Evolutionary conservation across 2,329 filamentous ascomycete species (phyloP).

Genomic region (Chaetomiaceae sp.): DNA sequence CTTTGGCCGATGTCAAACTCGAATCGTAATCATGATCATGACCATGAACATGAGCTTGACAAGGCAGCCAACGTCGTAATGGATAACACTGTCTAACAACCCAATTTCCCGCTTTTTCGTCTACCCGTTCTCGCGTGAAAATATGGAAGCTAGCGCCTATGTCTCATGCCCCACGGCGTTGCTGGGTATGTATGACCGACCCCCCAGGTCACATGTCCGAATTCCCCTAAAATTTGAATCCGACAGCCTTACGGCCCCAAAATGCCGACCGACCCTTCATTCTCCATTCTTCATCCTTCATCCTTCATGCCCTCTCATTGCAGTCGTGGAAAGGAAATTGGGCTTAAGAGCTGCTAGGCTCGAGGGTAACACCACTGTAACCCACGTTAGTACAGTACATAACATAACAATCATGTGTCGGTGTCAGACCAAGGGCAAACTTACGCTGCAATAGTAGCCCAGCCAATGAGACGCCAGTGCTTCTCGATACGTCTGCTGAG

Average conservation of each 20-base stretch:
- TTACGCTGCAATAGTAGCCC: constrained; percentile 74
- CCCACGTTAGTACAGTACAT: constrained; percentile 26
- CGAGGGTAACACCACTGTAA: constrained; percentile 50
- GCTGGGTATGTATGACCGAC: constrained; percentile 4
- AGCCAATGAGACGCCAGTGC: constrained; percentile 94
- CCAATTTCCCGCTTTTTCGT: constrained; percentile 18
- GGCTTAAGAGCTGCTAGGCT: constrained; percentile 45
- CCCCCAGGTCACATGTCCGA: not conserved
- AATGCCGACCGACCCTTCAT: not conserved
- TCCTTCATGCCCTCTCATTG: constrained; percentile 15
- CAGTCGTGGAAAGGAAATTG: constrained; percentile 11
- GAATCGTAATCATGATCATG: too few species aligned
- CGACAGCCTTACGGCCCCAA: not conserved
- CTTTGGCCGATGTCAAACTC: too few species aligned
- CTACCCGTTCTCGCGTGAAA: constrained; percentile 12
- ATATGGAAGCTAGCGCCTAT: constrained; percentile 2
- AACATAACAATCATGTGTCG: too few species aligned
- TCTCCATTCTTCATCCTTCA: too few species aligned
- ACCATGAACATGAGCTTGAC: too few species aligned
- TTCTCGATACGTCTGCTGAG: constrained; percentile 96
- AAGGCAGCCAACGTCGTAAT: not conserved
- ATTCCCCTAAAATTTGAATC: not conserved
- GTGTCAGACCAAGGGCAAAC: too few species aligned
- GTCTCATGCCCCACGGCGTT: not conserved
- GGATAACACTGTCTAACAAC: constrained; percentile 4